Evolutionary conservation across 1,284 basidiomycete genomes (phyloP), one percentile per base, ranked within the genome.

Genomic region (Microbotryum lychnidis-dioicae): DNA sequence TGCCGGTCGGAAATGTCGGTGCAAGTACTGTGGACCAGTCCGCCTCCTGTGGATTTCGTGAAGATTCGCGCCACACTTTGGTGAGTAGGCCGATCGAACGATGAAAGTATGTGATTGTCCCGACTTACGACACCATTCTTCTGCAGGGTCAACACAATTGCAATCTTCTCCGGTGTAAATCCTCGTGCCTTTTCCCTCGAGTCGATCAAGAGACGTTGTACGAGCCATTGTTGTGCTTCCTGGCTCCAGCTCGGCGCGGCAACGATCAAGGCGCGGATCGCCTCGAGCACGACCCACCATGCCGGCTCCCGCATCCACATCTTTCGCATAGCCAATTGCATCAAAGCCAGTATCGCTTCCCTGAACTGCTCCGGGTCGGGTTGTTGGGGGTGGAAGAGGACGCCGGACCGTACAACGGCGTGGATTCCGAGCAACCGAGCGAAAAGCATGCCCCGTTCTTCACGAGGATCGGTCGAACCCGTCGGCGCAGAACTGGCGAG

Each of bases 271-370:
- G 79, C 79, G 62, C 86, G 81, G 31, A 87, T 71, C 1, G 84
- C 85, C 52, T 87, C 78, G 51, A 80, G 76, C 44, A 94, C 78
- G 25, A 85, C 82, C 86, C 91, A 97, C 83, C 89, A 94, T 20
- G 85, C 86, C 72, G 89, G 89, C 77, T 98, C 94, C 48, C 87
- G 80, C 61, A 98, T 77, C 92, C 93, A 97, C 0, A 85, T 84
- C 75, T 94, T 97, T 73, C 85, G 83, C 70, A 87, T 83, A n/a
- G 58, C 54, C 23, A 69, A 55, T 7, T 54, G 42, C 18, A 88
- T 88, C 47, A 97, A 78, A 2, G 78, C 79, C 31, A 87, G 70
- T 18, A 97, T 80, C 63, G 86, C 79, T 20, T 78, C 76, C 62
- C 94, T 73, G 27, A 85, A 80, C n/a, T 81, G 77, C 55, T 79